Conservation (phyloP, 208 protist genomes). For the Leptomonas pyrrhocoris region DNA sequence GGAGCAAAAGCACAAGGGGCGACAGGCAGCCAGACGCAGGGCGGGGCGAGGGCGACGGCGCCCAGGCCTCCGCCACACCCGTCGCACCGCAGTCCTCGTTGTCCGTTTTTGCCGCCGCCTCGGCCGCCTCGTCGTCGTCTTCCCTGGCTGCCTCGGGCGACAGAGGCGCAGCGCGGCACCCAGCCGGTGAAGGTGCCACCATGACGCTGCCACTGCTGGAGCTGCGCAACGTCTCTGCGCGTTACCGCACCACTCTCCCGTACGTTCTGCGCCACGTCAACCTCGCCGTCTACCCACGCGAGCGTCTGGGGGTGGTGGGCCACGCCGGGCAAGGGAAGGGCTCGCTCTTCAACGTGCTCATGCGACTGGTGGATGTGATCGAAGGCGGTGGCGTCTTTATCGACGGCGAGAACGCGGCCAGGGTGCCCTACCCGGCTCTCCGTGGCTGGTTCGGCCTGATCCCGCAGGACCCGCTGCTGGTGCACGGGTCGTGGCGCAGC, state of each 20-base stretch:
- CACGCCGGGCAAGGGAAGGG: slow-evolving; percentile 74
- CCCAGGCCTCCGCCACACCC: neutral
- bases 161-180: neutral
- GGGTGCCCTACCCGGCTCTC: slow-evolving; percentile 90
- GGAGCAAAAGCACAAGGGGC: neutral
- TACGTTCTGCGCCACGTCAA: slow-evolving; percentile 58
- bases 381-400: slow-evolving; percentile 79
- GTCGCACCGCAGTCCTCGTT: slow-evolving; percentile 4
- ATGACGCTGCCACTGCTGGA: slow-evolving; percentile 45
- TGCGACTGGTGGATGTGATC: slow-evolving; percentile 81
- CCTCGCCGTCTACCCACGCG: slow-evolving; percentile 47
- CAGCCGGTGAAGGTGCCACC: slow-evolving; percentile 5
- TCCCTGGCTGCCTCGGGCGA: neutral
- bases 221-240: slow-evolving; percentile 58
- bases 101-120: slow-evolving; percentile 10
- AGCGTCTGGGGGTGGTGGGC: slow-evolving; percentile 65
- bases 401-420: slow-evolving; percentile 89
- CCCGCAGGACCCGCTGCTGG: slow-evolving; percentile 96
- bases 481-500: slow-evolving; percentile 91
- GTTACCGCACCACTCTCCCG: slow-evolving; percentile 54
- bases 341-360: slow-evolving; percentile 62
- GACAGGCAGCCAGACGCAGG: neutral
- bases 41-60: neutral
- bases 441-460: slow-evolving; percentile 95
- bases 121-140: slow-evolving; percentile 13